A percentile compares a stretch with the other conserved stretches of the same genome.
phyloP scores from a whole-genome alignment of 768 basidiomycete species.

The Saitozyma podzolica region DNA sequence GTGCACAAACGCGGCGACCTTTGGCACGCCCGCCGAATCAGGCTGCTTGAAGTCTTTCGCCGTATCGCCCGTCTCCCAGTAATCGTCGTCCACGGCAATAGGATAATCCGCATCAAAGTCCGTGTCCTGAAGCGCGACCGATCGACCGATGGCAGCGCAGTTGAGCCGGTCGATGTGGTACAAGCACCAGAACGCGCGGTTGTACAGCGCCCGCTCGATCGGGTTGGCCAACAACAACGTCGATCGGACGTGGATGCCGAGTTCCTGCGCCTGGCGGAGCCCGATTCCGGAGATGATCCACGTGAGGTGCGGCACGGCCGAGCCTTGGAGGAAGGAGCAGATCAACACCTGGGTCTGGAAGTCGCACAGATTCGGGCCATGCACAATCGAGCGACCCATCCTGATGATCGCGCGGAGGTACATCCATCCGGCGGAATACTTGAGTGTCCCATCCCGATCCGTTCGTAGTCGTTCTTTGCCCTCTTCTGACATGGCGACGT shows the following conservation, averaged over 20 bases:
- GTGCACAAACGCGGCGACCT: slow-evolving; percentile 62
- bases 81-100: slow-evolving; percentile 77
- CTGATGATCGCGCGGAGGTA: slow-evolving; percentile 67
- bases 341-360: slow-evolving; percentile 63
- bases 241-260: slow-evolving; percentile 70
- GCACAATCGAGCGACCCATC: slow-evolving; percentile 62
- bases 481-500: slow-evolving; percentile 35
- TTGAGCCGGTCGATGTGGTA: slow-evolving; percentile 52
- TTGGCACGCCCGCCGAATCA: slow-evolving; percentile 46
- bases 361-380: slow-evolving; percentile 65
- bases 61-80: slow-evolving; percentile 65
- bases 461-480: slow-evolving; percentile 27
- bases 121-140: slow-evolving; percentile 66
- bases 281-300: slow-evolving; percentile 70
- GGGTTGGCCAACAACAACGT: slow-evolving; percentile 44
- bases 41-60: slow-evolving; percentile 68
- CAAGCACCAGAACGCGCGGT: slow-evolving; percentile 71
- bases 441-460: slow-evolving; percentile 33
- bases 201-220: slow-evolving; percentile 71
- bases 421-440: slow-evolving; percentile 49
- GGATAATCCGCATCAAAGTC: slow-evolving; percentile 74
- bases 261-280: slow-evolving; percentile 71
- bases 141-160: slow-evolving; percentile 62
- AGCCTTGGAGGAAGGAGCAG: slow-evolving; percentile 44
- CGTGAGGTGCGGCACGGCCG: slow-evolving; percentile 40